Evolutionary conservation across 345 rosid species (phyloP).

Genomic region (Eucalyptus dawsonii): DNA sequence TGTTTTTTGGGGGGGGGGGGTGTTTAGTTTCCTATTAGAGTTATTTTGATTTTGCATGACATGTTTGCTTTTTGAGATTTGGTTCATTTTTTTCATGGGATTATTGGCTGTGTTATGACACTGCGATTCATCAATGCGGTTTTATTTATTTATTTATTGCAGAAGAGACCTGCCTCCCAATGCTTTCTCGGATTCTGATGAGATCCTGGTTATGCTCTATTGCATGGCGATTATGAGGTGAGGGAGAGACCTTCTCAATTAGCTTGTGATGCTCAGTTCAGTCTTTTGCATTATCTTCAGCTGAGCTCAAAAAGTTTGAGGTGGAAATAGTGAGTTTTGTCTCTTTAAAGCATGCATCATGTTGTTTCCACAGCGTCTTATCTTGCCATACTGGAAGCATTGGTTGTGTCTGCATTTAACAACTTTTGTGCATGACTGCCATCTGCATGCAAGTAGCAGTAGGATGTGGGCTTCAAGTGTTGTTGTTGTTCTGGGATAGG

Average conservation of each 20-base stretch:
- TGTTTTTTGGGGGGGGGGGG: too few species aligned
- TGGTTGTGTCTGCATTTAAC: not conserved
- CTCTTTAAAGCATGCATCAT: not conserved
- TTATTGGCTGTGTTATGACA: not conserved
- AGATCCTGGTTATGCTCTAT: constrained; percentile 67
- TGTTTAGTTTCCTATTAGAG: not conserved
- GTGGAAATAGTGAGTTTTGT: not conserved
- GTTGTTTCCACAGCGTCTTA: not conserved
- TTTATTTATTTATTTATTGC: not conserved
- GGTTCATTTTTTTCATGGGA: not conserved
- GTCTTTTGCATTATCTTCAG: not conserved
- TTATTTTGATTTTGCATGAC: not conserved
- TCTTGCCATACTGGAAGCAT: not conserved
- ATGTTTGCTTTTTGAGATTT: not conserved
- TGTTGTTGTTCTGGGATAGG: not conserved
- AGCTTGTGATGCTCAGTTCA: not conserved
- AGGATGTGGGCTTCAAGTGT: not conserved
- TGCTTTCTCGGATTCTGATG: constrained; percentile 51
- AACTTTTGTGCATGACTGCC: not conserved
- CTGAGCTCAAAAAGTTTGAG: not conserved
- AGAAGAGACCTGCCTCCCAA: constrained; percentile 25
- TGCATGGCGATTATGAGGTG: constrained; percentile 87
- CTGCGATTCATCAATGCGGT: not conserved
- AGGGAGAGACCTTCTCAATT: not conserved
- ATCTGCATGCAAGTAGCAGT: not conserved